Base-by-base conservation (phyloP, 1,284 basidiomycete species). In the Stygiomarasmius scandens region DNA sequence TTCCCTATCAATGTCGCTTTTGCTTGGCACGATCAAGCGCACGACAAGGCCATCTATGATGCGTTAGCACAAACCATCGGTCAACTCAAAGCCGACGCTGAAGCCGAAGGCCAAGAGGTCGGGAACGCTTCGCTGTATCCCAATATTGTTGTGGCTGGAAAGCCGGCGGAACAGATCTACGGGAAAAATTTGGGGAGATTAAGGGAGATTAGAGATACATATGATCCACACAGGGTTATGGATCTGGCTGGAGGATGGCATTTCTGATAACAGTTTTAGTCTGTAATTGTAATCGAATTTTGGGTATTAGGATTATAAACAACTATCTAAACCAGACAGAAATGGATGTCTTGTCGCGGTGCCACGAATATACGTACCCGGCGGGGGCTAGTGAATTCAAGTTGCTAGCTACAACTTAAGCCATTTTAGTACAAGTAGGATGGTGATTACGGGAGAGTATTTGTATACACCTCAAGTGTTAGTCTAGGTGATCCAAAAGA, bases 141-240 rank as follows among this genome's bases (percentile, higher is more conserved):
- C 23, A 79, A 79, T 62, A 77, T 78, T 55, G 78, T 76, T 14
- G 66, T 74, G 20, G 64, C 60, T 27, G 70, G 69, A 38, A 78
- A 75, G 12, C 66, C 71, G 8, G 25, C 73, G 48, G 63, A 67
- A 25, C 41, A 66, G 10, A 66, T 81, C 43, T 78, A 78, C 53
- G 79, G 80, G 12, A 62, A 23, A 19, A 77, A 79, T 58, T 38
- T 78, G 20, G 56, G 58, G 20, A 64, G 59, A 56, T 53, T 81
- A 58, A 53, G 63, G 49, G 58, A 52, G 19, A 67, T 78, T 20
- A 76, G 71, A 63, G 60, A 48, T 12, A 55, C 57, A 51, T 69
- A 72, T 56, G 79, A 82, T 49, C 77, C 75, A 0, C 53, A 60
- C 4, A 69, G 72, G 38, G 67, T 80, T 46, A 82, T 82, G 78